Evolutionary conservation across 2,329 filamentous ascomycete species (phyloP).

Genomic region (Coniochaeta ligniaria): DNA sequence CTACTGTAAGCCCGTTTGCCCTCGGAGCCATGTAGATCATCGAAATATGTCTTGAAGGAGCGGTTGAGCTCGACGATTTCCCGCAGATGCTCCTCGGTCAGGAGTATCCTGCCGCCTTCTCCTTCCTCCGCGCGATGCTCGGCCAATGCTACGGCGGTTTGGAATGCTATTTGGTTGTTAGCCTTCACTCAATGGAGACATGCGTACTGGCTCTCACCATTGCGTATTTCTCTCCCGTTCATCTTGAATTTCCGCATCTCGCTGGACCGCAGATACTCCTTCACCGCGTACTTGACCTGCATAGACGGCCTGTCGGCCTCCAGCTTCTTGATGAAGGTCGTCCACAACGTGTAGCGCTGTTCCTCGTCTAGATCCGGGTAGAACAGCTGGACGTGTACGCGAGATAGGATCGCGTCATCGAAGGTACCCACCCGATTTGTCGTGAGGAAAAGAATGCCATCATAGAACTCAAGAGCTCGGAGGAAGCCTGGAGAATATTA

Average conservation of each 20-base stretch:
- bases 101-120: neutral
- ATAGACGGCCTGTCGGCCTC: neutral
- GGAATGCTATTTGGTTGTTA: neutral
- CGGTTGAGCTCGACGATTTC: neutral
- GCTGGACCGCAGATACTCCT: neutral
- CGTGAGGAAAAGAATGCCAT: conserved; percentile 13
- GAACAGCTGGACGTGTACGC: conserved; percentile 22
- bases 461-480: conserved; percentile 13
- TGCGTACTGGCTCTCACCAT: neutral
- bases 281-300: neutral
- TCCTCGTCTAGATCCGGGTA: conserved; percentile 13
- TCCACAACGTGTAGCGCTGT: neutral
- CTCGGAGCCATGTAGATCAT: neutral
- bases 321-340: neutral
- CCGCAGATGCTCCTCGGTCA: neutral
- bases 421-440: conserved; percentile 22
- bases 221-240: neutral
- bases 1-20: neutral
- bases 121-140: neutral
- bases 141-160: neutral
- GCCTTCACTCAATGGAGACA: neutral
- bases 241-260: neutral
- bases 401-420: conserved; percentile 27
- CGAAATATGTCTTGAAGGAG: neutral
- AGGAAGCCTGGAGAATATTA: too few species aligned